phyloP scores from a whole-genome alignment of 306 rosid genomes.

The Sindora glabra region DNA sequence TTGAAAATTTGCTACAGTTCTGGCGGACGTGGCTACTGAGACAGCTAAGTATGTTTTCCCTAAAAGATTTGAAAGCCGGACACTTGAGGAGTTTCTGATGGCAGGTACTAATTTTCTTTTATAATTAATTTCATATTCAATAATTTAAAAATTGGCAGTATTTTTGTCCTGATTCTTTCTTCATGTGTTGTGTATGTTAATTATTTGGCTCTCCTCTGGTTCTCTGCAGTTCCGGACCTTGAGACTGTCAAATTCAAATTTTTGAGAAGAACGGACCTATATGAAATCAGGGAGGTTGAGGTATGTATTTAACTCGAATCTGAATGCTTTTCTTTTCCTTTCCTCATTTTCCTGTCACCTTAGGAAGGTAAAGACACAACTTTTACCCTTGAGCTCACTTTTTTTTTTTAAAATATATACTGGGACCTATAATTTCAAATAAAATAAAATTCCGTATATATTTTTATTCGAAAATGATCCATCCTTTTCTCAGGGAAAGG shows the following conservation, averaged over 20 bases:
- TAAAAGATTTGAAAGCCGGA: constrained; percentile 67
- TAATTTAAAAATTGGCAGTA: no score
- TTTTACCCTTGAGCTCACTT: no score
- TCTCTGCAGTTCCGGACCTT: constrained; percentile 74
- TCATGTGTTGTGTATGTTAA: neutral
- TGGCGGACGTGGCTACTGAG: constrained; percentile 54
- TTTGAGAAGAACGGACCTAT: constrained; percentile 46
- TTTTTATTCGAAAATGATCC: no score
- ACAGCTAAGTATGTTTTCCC: constrained; percentile 70
- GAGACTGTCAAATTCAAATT: constrained; percentile 73
- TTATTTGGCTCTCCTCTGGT: neutral
- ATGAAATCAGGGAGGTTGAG: constrained; percentile 88
- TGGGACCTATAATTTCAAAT: no score
- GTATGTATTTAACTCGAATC: constrained; percentile 31
- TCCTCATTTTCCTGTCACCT: no score
- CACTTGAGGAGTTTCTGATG: constrained; percentile 88
- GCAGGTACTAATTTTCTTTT: constrained; percentile 32
- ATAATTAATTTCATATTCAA: neutral
- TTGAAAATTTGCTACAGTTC: constrained; percentile 40
- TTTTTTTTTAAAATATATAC: no score
- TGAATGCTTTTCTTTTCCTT: no score
- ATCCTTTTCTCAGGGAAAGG: no score
- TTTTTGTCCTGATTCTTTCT: neutral
- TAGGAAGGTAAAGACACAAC: no score
- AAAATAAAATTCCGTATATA: no score